Evolutionary conservation across 257 asterid genomes (phyloP).

Genomic region (Primulina huaijiensis): DNA sequence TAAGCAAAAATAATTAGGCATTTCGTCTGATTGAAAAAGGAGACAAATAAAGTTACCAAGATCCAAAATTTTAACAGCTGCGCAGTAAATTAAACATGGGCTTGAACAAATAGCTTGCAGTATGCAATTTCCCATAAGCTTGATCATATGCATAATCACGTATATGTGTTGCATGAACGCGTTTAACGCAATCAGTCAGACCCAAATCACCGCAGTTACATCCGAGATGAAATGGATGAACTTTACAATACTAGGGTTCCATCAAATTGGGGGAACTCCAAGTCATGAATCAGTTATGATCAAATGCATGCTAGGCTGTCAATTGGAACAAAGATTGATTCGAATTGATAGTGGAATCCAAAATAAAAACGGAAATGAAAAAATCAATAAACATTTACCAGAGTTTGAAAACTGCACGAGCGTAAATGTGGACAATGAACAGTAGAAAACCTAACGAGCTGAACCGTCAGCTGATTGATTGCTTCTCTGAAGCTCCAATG

Average conservation of each 20-base stretch:
- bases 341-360: conserved; percentile 24
- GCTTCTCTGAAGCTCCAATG: conserved; percentile 28
- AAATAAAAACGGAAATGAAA: conserved; percentile 9
- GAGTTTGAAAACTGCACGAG: conserved; percentile 12
- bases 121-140: conserved; percentile 16
- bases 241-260: conserved; percentile 24
- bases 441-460: conserved; percentile 8
- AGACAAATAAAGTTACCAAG: neutral
- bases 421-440: neutral
- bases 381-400: conserved; percentile 8
- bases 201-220: conserved; percentile 16
- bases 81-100: conserved; percentile 11
- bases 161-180: conserved; percentile 8
- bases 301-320: conserved; percentile 15
- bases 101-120: conserved; percentile 12
- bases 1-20: conserved; percentile 15
- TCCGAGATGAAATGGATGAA: neutral
- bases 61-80: conserved; percentile 1
- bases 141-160: conserved; percentile 26
- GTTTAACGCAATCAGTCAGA: neutral
- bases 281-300: conserved; percentile 16
- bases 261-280: conserved; percentile 36
- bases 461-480: conserved; percentile 17
- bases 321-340: conserved; percentile 19
- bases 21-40: neutral